phyloP scores from a whole-genome alignment of 306 rosid species.

The Trichosanthes cucumerina region DNA sequence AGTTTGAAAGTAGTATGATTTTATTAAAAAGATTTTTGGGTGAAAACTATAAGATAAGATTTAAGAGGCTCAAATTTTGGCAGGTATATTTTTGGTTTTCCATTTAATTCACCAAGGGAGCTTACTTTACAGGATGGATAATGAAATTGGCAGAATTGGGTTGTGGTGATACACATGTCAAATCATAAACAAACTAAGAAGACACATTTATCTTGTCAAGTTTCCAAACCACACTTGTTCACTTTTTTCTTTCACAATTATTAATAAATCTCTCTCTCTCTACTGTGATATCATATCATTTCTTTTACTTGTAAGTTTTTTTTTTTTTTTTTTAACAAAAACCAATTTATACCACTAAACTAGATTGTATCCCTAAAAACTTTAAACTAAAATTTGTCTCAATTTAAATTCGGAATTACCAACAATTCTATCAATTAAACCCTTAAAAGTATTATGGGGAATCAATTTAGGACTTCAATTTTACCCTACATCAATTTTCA shows the following conservation, averaged over 20 bases:
- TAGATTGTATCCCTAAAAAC: too few species aligned
- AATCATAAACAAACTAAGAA: not conserved
- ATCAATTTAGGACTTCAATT: too few species aligned
- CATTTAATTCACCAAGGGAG: not conserved
- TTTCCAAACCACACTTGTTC: constrained; percentile 1
- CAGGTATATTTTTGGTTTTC: not conserved
- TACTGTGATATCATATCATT: not conserved
- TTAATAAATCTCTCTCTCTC: not conserved
- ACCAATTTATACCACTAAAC: too few species aligned
- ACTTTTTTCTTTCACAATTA: not conserved
- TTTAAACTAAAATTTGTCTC: too few species aligned
- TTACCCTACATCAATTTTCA: too few species aligned
- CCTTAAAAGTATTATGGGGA: too few species aligned
- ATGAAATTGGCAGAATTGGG: not conserved
- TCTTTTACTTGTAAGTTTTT: not conserved
- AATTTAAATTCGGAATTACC: too few species aligned
- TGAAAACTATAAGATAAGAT: not conserved
- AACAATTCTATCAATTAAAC: too few species aligned
- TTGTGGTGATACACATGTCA: not conserved
- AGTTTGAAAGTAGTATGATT: not conserved
- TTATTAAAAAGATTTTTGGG: not conserved
- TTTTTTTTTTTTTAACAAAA: too few species aligned
- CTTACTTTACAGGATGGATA: constrained; percentile 5
- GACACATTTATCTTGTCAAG: constrained; percentile 1
- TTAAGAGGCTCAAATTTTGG: not conserved